A percentile compares a stretch with the other conserved stretches of the same genome.
phyloP scores from a whole-genome alignment of 805 yeast species.

The Kuraishia hungarica region DNA sequence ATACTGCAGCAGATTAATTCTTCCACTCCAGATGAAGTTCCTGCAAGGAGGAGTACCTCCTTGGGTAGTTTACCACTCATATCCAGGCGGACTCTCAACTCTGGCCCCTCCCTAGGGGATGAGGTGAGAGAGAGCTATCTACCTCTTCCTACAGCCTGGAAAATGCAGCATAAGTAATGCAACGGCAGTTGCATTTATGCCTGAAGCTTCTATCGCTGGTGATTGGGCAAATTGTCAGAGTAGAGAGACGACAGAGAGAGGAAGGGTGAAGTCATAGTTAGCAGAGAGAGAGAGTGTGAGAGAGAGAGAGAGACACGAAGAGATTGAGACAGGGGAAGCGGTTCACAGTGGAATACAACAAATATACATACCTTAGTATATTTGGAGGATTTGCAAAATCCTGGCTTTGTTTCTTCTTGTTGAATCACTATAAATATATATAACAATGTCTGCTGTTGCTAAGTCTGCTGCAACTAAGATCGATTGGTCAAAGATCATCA shows the following conservation, averaged over 20 bases:
- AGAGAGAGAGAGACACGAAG: not conserved
- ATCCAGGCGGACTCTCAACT: too few relatives aligned
- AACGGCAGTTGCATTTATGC: not conserved
- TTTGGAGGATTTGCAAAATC: too few relatives aligned
- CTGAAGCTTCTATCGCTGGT: not conserved
- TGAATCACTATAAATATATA: not conserved
- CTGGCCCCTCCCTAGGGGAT: too few relatives aligned
- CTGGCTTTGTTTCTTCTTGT: not conserved
- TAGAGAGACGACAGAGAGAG: not conserved
- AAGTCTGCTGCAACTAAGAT: constrained; percentile 74
- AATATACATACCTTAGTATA: not conserved
- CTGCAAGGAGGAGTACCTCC: too few relatives aligned
- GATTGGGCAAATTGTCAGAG: not conserved
- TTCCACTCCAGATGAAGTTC: too few relatives aligned
- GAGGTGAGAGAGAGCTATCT: not conserved
- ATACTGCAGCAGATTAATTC: too few relatives aligned
- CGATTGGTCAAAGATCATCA: constrained; percentile 90
- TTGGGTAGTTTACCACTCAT: too few relatives aligned
- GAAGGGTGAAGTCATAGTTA: not conserved
- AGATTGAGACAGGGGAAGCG: not conserved
- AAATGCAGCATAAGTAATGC: not conserved
- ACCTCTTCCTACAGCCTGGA: not conserved
- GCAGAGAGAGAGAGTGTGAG: too few relatives aligned
- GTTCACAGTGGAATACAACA: too few relatives aligned
- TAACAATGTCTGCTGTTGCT: constrained; percentile 16